phyloP scores from a whole-genome alignment of 495 filamentous ascomycete genomes.

The Aspergillus incahuasiensis region DNA sequence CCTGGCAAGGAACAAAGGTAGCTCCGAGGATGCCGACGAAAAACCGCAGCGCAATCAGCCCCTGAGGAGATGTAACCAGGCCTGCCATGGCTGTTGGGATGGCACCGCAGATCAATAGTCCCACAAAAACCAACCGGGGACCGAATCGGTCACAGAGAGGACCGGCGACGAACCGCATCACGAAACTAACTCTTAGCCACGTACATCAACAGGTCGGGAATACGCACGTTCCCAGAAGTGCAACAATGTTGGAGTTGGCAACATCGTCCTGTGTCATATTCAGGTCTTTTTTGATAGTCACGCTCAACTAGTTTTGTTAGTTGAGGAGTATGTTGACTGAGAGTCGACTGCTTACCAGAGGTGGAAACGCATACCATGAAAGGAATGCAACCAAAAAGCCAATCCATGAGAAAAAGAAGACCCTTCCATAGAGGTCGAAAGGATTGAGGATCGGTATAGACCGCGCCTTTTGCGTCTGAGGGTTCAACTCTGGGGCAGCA shows the following conservation, averaged over 20 bases:
- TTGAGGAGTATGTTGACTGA: not conserved
- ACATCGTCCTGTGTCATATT: slow-evolving; percentile 64
- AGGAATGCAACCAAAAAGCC: slow-evolving; percentile 96
- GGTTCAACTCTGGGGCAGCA: slow-evolving; percentile 53
- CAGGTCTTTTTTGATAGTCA: slow-evolving; percentile 75
- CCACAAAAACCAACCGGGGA: slow-evolving; percentile 77
- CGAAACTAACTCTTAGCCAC: slow-evolving; percentile 49
- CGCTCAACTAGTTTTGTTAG: slow-evolving; percentile 47
- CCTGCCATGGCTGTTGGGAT: slow-evolving; percentile 84
- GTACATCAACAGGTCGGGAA: not conserved
- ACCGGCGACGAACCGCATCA: slow-evolving; percentile 78
- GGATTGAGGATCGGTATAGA: slow-evolving; percentile 81
- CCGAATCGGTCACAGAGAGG: slow-evolving; percentile 83
- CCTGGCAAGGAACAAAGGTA: slow-evolving; percentile 90
- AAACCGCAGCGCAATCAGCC: slow-evolving; percentile 77
- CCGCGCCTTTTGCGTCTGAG: slow-evolving; percentile 73
- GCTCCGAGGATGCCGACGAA: slow-evolving; percentile 92
- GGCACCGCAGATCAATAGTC: slow-evolving; percentile 65
- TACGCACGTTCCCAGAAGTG: slow-evolving; percentile 75
- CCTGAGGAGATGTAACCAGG: slow-evolving; percentile 60
- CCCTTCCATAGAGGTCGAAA: slow-evolving; percentile 74
- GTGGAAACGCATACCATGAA: slow-evolving; percentile 82
- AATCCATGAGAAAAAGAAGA: slow-evolving; percentile 92
- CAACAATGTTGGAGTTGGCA: slow-evolving; percentile 89
- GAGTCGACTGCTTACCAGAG: slow-evolving; percentile 60